Base-by-base conservation (phyloP, 257 asterid genomes). In the Echium plantagineum region DNA sequence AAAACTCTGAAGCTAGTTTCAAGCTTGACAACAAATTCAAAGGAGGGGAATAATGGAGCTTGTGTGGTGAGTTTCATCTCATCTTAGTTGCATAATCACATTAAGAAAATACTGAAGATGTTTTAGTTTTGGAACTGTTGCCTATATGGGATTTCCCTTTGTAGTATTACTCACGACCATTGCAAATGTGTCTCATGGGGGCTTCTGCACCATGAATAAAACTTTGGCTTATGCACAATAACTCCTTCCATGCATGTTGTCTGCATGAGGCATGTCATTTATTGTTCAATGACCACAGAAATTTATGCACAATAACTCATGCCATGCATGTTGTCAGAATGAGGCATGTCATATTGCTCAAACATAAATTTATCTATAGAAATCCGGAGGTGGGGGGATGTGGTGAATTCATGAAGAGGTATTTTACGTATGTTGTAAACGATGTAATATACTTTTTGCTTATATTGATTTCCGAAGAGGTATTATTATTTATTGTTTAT, bases 11-110 rank as follows among this genome's bases (percentile, higher is more conserved):
- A 83, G 67, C 65, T 81, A 65, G 81, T 90, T 74, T 81, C 99
- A 19, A 80, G 95, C 65, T 67, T 65, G 80, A 55, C 86, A 61
- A 66, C 70, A 59, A 88, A 86, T 67, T 55, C 80, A 20, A 93
- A 93, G 78, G 99, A 93, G 69, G 95, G 96, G 78, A 93, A 78
- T 78, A 74, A 85, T 47, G 90, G 91, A 60, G 89, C 94, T 54
- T 93, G 87, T 84, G 80, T 89, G 58, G 99, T 93, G 74, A 78
- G 95, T 81, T 60, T 65, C 66, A 31, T 53, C 57, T 59, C 66
- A 67, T 63, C 22, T 16, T 49, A 3, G 59, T 18, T 26, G 7
- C 17, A 21, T 42, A 13, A 32, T 46, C 62, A 18, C 20, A 7
- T 12, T 0, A 8, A 53, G 57, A 20, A 53, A 21, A 53, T 18